A percentile compares a stretch with the other conserved stretches of the same genome.
Evolutionary conservation across 441 rosid species (phyloP).

Genomic region (Gossypium gossypioides): DNA sequence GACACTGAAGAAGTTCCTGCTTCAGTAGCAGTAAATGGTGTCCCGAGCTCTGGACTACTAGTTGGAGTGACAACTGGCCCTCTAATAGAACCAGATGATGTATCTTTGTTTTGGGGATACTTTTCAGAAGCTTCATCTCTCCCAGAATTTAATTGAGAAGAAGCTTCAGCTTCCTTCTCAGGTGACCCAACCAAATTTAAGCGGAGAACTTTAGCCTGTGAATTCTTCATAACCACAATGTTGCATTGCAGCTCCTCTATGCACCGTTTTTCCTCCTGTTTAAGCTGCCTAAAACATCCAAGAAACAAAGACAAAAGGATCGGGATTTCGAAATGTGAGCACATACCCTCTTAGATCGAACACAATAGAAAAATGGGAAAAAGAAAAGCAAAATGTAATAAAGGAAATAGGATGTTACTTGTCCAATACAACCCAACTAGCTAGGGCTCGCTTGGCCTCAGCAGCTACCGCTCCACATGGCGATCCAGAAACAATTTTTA

Average conservation of each 20-base stretch:
- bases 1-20: conserved; percentile 89
- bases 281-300: conserved; percentile 53
- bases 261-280: conserved; percentile 70
- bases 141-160: conserved; percentile 32
- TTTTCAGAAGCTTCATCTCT: conserved; percentile 37
- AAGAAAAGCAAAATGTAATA: neutral
- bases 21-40: conserved; percentile 83
- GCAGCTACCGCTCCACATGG: conserved; percentile 82
- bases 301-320: conserved; percentile 6
- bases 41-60: conserved; percentile 90
- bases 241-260: conserved; percentile 90
- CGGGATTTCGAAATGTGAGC: neutral
- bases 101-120: conserved; percentile 30
- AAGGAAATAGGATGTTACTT: conserved; percentile 39
- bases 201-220: conserved; percentile 85
- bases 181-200: conserved; percentile 76
- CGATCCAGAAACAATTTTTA: conserved; percentile 80
- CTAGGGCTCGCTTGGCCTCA: conserved; percentile 71
- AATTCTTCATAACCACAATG: conserved; percentile 83
- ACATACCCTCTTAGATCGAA: neutral
- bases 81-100: conserved; percentile 38
- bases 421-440: conserved; percentile 92
- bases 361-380: neutral
- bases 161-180: conserved; percentile 38
- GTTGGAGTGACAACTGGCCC: conserved; percentile 85